phyloP scores from a whole-genome alignment of 345 rosid species.

The Rhodomyrtus tomentosa region DNA sequence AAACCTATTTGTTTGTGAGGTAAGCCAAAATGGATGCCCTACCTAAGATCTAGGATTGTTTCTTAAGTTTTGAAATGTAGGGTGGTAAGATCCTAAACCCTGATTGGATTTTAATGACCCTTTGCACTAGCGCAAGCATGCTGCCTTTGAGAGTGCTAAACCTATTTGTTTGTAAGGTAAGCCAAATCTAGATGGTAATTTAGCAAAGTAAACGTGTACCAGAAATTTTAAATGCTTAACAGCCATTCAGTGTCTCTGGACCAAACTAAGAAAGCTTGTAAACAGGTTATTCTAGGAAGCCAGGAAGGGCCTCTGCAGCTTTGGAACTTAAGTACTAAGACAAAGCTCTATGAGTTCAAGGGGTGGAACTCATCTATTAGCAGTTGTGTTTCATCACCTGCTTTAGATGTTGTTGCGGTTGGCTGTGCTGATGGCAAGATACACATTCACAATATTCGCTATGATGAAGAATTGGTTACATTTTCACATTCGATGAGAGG shows the following conservation, averaged over 20 bases:
- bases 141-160: background rate
- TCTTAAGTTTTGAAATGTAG: background rate
- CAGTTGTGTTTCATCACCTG: conserved; percentile 87
- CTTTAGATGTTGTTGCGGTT: conserved; percentile 84
- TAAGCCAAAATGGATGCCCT: background rate
- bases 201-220: background rate
- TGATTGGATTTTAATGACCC: background rate
- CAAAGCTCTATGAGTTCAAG: conserved; percentile 64
- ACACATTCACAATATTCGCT: conserved; percentile 71
- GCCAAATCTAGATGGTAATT: background rate
- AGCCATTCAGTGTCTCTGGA: background rate
- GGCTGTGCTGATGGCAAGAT: conserved; percentile 94
- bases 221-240: background rate
- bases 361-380: conserved; percentile 73
- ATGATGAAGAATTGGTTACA: conserved; percentile 63
- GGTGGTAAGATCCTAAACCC: background rate
- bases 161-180: background rate
- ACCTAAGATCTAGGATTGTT: background rate
- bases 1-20: background rate
- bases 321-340: conserved; percentile 91
- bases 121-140: background rate
- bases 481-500: conserved; percentile 79
- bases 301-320: conserved; percentile 85
- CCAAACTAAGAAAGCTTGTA: conserved; percentile 2
- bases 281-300: conserved; percentile 75